Conservation (phyloP, 345 rosid species). For the Kernera saxatilis region DNA sequence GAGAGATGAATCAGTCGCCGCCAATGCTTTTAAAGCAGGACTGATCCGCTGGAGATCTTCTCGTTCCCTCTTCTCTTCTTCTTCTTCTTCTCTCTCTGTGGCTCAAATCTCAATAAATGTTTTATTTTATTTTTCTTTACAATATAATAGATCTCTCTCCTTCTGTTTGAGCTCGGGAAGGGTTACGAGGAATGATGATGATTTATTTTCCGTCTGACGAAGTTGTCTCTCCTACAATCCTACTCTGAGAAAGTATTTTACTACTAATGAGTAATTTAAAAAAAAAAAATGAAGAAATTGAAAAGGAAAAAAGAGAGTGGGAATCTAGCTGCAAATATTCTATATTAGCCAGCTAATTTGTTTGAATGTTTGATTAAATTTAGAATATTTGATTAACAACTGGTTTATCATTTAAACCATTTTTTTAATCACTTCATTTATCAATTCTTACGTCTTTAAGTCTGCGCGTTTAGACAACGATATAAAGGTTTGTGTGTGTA, state of each 20-base stretch:
- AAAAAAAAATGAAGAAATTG: background rate
- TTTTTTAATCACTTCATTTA: conserved; percentile 1
- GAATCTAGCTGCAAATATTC: conserved; percentile 31
- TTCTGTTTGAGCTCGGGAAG: conserved; percentile 20
- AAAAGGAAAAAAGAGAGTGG: background rate
- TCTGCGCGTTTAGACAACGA: background rate
- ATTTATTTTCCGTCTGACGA: conserved; percentile 38
- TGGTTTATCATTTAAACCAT: conserved; percentile 2
- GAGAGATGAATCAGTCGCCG: conserved; percentile 59
- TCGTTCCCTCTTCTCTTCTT: background rate
- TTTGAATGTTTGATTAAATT: too few species aligned
- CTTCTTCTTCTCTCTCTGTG: background rate
- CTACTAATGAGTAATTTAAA: background rate
- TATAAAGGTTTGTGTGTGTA: background rate
- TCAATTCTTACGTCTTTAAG: background rate
- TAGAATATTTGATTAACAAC: conserved; percentile 20
- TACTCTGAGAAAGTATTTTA: background rate
- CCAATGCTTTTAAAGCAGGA: conserved; percentile 61
- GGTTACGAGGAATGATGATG: conserved; percentile 24
- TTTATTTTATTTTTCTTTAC: background rate
- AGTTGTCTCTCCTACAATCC: conserved; percentile 32
- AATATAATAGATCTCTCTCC: background rate
- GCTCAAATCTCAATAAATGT: conserved; percentile 48
- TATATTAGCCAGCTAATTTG: conserved; percentile 28
- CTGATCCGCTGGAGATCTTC: conserved; percentile 41